Conservation (phyloP, 768 basidiomycete species). For the Amanita rimosa region DNA sequence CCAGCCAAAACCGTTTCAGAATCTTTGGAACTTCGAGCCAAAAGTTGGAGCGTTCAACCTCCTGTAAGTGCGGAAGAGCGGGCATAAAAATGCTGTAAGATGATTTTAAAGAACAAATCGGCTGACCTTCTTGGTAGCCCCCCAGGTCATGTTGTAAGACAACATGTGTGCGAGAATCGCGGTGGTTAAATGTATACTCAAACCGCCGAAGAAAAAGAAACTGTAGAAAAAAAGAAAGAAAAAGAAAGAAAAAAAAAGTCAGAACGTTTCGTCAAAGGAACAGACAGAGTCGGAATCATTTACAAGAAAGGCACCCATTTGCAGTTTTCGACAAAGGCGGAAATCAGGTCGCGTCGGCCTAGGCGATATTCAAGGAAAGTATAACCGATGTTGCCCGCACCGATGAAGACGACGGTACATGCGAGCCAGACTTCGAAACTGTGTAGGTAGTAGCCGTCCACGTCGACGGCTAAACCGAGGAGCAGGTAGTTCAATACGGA, state of each 20-base stretch:
- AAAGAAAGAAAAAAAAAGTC: neutral
- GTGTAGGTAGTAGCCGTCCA: conserved; percentile 65
- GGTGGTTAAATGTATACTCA: conserved; percentile 57
- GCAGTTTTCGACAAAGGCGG: conserved; percentile 45
- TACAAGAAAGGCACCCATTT: conserved; percentile 70
- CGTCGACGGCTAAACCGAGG: conserved; percentile 46
- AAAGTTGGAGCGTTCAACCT: conserved; percentile 83
- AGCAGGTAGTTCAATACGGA: conserved; percentile 63
- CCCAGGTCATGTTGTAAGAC: conserved; percentile 72
- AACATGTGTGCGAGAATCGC: conserved; percentile 62
- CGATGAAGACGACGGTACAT: conserved; percentile 60
- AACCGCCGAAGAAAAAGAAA: conserved; percentile 72
- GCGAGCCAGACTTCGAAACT: conserved; percentile 69
- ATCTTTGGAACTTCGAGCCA: conserved; percentile 85
- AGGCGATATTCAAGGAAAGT: conserved; percentile 62
- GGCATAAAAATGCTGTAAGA: neutral
- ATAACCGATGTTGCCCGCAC: conserved; percentile 56
- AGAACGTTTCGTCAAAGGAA: neutral
- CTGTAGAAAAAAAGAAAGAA: conserved; percentile 18
- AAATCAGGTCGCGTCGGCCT: conserved; percentile 39
- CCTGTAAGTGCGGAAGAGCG: conserved; percentile 37
- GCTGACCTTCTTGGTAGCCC: conserved; percentile 55
- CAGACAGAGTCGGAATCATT: conserved; percentile 18
- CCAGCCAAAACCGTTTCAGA: conserved; percentile 65
- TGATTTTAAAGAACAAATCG: neutral